Percentiles rank a stretch among this genome's conserved stretches.
Conservation (phyloP, 345 rosid genomes). For the Turnera subulata region DNA sequence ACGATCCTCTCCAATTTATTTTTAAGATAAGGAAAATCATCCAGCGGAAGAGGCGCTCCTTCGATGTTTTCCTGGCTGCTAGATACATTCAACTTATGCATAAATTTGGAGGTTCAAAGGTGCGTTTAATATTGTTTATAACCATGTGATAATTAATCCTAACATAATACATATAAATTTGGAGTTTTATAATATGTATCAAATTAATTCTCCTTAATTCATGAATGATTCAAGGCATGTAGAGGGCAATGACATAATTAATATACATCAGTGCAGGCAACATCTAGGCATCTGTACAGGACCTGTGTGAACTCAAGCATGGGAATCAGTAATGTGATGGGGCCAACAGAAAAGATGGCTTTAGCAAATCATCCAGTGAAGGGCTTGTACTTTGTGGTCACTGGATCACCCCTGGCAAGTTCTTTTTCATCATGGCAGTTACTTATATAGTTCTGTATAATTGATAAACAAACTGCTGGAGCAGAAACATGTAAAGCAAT, state of each 20-base stretch:
- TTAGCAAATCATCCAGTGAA: slow-evolving; percentile 39
- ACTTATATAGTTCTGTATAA: neutral
- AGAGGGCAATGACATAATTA: neutral
- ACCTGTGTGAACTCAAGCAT: slow-evolving; percentile 38
- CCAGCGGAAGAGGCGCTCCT: neutral
- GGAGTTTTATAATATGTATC: too few relatives aligned
- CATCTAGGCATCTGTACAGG: slow-evolving; percentile 22
- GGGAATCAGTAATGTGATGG: slow-evolving; percentile 35
- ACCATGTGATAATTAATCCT: too few relatives aligned
- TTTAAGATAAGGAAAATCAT: neutral
- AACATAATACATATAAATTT: too few relatives aligned
- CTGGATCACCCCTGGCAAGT: slow-evolving; percentile 19
- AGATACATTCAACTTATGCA: slow-evolving; percentile 19
- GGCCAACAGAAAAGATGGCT: slow-evolving; percentile 39
- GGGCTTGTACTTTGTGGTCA: slow-evolving; percentile 35
- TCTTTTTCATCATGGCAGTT: neutral
- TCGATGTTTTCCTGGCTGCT: neutral
- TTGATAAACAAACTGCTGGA: too few relatives aligned
- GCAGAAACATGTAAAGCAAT: too few relatives aligned
- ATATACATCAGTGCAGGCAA: slow-evolving; percentile 15
- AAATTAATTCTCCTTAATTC: too few relatives aligned
- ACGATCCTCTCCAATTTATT: neutral
- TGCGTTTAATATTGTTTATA: neutral
- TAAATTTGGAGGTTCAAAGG: slow-evolving; percentile 36
- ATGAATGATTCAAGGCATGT: too few relatives aligned